These are phyloP conservation scores for Yamadazyma mexicana DNA, from an alignment of 1,139 yeast species.

Conservation along the genomic window DNA sequence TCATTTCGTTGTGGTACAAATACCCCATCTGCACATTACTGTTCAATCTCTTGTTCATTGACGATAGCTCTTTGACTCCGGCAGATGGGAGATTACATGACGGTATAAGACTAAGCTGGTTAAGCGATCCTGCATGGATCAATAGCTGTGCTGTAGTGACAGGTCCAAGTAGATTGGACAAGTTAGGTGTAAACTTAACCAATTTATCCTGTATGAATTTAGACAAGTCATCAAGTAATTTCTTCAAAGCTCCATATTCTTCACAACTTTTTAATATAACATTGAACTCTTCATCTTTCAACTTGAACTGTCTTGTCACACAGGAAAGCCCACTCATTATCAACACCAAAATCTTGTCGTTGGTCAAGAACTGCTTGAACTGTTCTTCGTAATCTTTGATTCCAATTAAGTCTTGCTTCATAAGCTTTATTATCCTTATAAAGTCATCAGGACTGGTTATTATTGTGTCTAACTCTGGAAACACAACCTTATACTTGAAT, in stretches of 20 bases:
- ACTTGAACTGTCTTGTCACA: constrained; percentile 21
- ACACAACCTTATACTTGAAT: constrained; percentile 56
- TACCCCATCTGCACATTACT: constrained; percentile 61
- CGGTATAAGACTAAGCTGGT: constrained; percentile 70
- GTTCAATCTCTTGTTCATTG: constrained; percentile 32
- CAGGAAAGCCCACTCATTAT: constrained; percentile 68
- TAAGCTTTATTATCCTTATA: constrained; percentile 49
- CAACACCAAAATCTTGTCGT: constrained; percentile 69
- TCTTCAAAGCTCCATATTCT: constrained; percentile 46
- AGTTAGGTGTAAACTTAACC: constrained; percentile 73
- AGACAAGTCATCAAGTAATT: constrained; percentile 45
- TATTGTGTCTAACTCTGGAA: constrained; percentile 70
- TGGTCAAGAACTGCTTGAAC: constrained; percentile 45
- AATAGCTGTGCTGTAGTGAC: constrained; percentile 73
- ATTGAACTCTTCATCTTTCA: constrained; percentile 38
- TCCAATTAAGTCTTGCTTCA: constrained; percentile 51
- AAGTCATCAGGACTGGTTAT: constrained; percentile 67
- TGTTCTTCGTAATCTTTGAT: constrained; percentile 33
- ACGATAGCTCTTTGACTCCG: constrained; percentile 62
- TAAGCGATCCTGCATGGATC: constrained; percentile 69
- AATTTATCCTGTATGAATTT: constrained; percentile 59
- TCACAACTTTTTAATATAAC: constrained; percentile 48
- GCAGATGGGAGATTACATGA: constrained; percentile 81
- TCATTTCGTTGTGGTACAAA: constrained; percentile 52
- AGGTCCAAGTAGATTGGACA: constrained; percentile 71